Percentiles rank a stretch among this genome's conserved stretches.
phyloP scores from a whole-genome alignment of 768 basidiomycete genomes.

The Leccinum boreale region DNA sequence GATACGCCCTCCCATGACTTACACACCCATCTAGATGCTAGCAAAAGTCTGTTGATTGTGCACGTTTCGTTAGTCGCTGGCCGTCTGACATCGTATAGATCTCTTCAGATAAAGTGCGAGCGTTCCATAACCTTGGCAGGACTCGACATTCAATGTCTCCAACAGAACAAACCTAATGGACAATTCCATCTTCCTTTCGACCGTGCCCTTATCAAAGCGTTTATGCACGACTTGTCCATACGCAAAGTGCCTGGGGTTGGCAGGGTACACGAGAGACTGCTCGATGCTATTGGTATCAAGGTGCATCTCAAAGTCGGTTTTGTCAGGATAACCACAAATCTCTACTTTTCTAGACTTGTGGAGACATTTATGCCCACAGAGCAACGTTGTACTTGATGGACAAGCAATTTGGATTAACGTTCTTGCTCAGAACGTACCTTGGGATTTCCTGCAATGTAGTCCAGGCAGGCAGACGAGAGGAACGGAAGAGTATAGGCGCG shows the following conservation, averaged over 20 bases:
- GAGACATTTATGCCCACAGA: constrained; percentile 80
- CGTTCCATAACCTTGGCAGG: background rate
- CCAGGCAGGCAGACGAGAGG: constrained; percentile 69
- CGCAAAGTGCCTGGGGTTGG: constrained; percentile 90
- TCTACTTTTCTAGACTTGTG: constrained; percentile 61
- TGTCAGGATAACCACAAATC: background rate
- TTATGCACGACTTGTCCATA: constrained; percentile 81
- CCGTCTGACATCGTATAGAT: constrained; percentile 47
- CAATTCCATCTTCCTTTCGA: constrained; percentile 79
- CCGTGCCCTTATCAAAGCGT: constrained; percentile 56
- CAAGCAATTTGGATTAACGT: constrained; percentile 77
- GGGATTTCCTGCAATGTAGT: constrained; percentile 87
- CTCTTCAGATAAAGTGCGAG: constrained; percentile 79
- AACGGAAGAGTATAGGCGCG: constrained; percentile 88
- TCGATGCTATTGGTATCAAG: constrained; percentile 86
- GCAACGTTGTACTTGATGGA: constrained; percentile 78
- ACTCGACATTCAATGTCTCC: background rate
- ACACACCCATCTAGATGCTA: constrained; percentile 58
- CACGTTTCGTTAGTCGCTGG: background rate
- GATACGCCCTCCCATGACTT: constrained; percentile 11
- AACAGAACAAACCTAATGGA: constrained; percentile 90
- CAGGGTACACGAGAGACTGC: constrained; percentile 81
- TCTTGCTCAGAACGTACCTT: constrained; percentile 75
- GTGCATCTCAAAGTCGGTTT: constrained; percentile 26
- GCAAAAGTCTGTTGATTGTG: constrained; percentile 71